Evolutionary conservation across 2,329 filamentous ascomycete genomes (phyloP).

Genomic region (Colletotrichum scovillei): DNA sequence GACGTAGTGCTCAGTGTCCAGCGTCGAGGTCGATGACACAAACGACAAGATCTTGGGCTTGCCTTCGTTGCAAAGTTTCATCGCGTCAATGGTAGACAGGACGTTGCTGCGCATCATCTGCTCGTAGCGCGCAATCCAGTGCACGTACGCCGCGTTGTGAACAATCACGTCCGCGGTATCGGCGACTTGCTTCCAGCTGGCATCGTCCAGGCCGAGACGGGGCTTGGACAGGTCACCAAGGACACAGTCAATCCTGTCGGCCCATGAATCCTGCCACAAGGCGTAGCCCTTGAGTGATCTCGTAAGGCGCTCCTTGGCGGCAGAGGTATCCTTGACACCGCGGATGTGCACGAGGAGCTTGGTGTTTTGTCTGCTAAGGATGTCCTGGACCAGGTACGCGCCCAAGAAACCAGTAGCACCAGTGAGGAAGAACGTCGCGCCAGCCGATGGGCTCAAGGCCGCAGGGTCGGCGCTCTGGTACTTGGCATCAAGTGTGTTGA

Average conservation of each 20-base stretch:
- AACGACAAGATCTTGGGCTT: conserved; percentile 86
- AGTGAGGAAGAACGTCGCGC: conserved; percentile 79
- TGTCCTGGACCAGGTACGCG: conserved; percentile 80
- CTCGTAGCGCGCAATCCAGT: conserved; percentile 86
- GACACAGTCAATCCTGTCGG: conserved; percentile 72
- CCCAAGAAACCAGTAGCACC: conserved; percentile 93
- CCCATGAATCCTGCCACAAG: conserved; percentile 81
- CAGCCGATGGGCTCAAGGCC: conserved; percentile 44
- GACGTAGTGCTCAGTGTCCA: conserved; percentile 86
- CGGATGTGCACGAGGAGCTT: conserved; percentile 26
- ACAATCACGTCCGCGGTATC: conserved; percentile 78
- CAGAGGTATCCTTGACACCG: conserved; percentile 60
- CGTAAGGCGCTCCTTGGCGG: conserved; percentile 39
- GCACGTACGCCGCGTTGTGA: conserved; percentile 84
- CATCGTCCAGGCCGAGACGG: conserved; percentile 75
- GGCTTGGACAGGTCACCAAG: conserved; percentile 80
- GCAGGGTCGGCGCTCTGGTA: conserved; percentile 46
- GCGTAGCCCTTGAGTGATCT: conserved; percentile 80
- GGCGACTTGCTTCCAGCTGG: conserved; percentile 72
- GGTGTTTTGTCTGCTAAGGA: conserved; percentile 67
- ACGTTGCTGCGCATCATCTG: conserved; percentile 81
- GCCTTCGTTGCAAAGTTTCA: conserved; percentile 79
- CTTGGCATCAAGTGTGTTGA: conserved; percentile 50
- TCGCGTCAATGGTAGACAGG: conserved; percentile 78
- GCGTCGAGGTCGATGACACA: conserved; percentile 82